phyloP scores from a whole-genome alignment of 78 protist genomes.

The Monosiga brevicollis region DNA sequence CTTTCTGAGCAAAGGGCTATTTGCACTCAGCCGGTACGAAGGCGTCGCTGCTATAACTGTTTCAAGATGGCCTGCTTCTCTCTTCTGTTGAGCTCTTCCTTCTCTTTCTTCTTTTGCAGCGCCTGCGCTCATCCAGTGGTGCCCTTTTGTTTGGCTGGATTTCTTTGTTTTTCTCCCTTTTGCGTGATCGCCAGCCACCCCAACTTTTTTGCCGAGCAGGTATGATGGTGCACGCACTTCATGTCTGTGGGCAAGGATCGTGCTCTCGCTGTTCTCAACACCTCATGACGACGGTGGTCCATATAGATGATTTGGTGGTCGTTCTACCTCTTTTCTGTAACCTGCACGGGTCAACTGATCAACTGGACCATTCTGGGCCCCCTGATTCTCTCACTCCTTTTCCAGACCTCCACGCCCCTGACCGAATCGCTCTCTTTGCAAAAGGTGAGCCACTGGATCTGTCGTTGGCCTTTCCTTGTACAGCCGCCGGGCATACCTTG shows the following conservation, averaged over 20 bases:
- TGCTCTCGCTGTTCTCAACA: too few relatives aligned
- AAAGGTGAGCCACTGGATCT: background rate
- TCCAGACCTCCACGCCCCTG: background rate
- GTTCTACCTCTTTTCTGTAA: background rate
- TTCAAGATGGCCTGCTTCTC: too few relatives aligned
- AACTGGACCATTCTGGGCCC: background rate
- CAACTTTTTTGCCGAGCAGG: background rate
- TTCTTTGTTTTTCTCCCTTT: too few relatives aligned
- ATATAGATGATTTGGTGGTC: background rate
- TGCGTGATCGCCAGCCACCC: too few relatives aligned
- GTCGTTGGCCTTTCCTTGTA: background rate
- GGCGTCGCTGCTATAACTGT: too few relatives aligned
- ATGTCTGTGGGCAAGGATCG: too few relatives aligned
- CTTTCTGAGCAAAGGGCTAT: background rate
- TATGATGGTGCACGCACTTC: background rate
- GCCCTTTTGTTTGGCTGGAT: too few relatives aligned
- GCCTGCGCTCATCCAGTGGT: too few relatives aligned
- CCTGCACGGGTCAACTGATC: background rate
- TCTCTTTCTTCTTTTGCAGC: too few relatives aligned
- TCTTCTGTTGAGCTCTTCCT: too few relatives aligned
- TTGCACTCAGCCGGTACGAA: background rate
- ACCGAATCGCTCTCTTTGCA: background rate
- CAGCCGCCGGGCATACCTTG: background rate
- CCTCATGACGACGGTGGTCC: too few relatives aligned
- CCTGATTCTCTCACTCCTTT: background rate